Percentiles rank a stretch among this genome's conserved stretches.
Evolutionary conservation across 139 green algal genomes (phyloP).

Genomic region (Micromonas commoda): DNA sequence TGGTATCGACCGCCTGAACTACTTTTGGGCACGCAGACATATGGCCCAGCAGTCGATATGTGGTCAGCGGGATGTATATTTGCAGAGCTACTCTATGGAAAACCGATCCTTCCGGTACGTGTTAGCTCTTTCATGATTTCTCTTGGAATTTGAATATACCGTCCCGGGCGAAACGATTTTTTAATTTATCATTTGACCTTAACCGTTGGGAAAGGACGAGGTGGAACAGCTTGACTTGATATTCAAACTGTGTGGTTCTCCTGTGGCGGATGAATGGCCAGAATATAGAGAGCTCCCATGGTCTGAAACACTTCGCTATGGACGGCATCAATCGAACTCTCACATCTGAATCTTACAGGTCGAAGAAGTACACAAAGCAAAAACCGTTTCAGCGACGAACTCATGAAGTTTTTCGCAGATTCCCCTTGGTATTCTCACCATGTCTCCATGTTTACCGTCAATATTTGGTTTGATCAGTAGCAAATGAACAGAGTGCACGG

Average conservation of each 20-base stretch:
- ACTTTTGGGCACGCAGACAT: conserved; percentile 76
- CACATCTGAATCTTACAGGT: not conserved
- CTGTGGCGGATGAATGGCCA: conserved; percentile 14
- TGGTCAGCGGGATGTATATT: conserved; percentile 99
- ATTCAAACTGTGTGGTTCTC: conserved; percentile 67
- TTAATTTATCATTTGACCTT: not conserved
- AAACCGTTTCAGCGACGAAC: conserved; percentile 3
- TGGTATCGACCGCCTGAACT: conserved; percentile 98
- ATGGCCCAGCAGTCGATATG: conserved; percentile 90
- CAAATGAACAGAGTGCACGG: conserved; percentile 8
- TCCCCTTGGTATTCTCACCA: not conserved
- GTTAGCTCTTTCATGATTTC: not conserved
- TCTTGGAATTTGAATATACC: conserved; percentile 10
- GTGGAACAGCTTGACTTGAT: conserved; percentile 79
- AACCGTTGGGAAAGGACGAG: conserved; percentile 66
- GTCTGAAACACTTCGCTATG: not conserved
- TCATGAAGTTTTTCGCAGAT: conserved; percentile 1
- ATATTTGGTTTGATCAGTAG: not conserved
- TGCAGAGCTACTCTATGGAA: conserved; percentile 79
- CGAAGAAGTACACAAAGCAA: not conserved
- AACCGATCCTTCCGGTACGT: conserved; percentile 57
- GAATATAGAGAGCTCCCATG: conserved; percentile 1
- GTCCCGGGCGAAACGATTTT: too few relatives aligned
- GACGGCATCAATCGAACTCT: not conserved
- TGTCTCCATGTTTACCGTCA: not conserved